Evolutionary conservation across 768 basidiomycete species (phyloP).

Genomic region (Trichaptum fuscoviolaceum): DNA sequence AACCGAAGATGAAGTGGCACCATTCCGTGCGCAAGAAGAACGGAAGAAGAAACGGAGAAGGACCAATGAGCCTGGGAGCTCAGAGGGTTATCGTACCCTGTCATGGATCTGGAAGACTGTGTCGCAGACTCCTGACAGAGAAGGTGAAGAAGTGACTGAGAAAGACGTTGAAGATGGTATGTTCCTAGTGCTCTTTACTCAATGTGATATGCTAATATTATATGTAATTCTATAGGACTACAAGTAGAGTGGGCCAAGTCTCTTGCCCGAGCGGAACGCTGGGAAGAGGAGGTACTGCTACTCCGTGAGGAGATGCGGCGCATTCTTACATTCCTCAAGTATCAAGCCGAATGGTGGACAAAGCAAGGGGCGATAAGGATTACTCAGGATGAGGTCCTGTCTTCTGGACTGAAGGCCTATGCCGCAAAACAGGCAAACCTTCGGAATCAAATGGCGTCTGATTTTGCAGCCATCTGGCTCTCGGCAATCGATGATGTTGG

Average conservation of each 20-base stretch:
- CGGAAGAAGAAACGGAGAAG: too few relatives aligned
- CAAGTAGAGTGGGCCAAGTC: slow-evolving; percentile 12
- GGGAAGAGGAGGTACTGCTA: slow-evolving; percentile 30
- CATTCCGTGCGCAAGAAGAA: too few relatives aligned
- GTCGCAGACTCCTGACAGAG: neutral
- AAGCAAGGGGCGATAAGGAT: neutral
- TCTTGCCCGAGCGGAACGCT: slow-evolving; percentile 24
- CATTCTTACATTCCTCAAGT: slow-evolving; percentile 16
- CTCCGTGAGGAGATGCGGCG: slow-evolving; percentile 31
- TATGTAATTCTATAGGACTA: neutral
- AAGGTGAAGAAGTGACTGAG: too few relatives aligned
- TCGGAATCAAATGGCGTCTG: too few relatives aligned
- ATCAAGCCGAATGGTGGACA: slow-evolving; percentile 18
- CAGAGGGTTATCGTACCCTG: slow-evolving; percentile 8
- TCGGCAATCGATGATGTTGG: too few relatives aligned
- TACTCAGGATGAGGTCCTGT: neutral
- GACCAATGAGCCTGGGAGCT: neutral
- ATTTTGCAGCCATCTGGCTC: too few relatives aligned
- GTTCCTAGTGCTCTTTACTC: neutral
- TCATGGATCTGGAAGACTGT: slow-evolving; percentile 14
- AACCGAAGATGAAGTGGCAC: too few relatives aligned
- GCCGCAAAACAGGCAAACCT: slow-evolving; percentile 7
- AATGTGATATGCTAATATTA: neutral
- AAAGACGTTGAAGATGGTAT: slow-evolving; percentile 5
- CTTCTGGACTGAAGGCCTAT: slow-evolving; percentile 1